Evolutionary conservation across 1,284 basidiomycete species (phyloP), one percentile per base, ranked within the genome.

Genomic region (Clitocybe nebularis): DNA sequence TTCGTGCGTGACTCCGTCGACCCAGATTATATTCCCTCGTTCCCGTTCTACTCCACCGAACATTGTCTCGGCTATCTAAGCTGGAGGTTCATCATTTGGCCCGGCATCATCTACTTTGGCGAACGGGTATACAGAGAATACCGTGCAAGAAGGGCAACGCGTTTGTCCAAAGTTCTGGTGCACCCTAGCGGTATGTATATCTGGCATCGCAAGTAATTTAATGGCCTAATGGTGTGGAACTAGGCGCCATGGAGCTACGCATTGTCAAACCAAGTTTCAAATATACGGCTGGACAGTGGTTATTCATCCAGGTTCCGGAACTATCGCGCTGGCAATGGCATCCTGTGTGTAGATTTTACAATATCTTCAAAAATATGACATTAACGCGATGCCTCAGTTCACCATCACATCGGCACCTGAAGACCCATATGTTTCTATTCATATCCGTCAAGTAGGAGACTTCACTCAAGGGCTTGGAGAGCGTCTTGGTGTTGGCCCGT

Each of bases 401-500:
- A 93, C 91, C 28, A 93, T 94, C 66, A 93, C 91, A 0, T 92
- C 89, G 36, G 89, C 92, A 11, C 91, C 91, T 1, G 89, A 92
- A 54, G 91, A 93, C 55, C 86, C 89, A 1, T 93, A 90, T 60
- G 77, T 93, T 24, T 91, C 89, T 14, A 65, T 94, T 32, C 92
- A 93, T 62, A 85, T 94, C 52, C 87, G 89, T 61, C 91, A 93
- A 69, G 89, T 89, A 40, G 89, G 90, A 49, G 92, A 95, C 62
- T 94, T 81, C 70, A 93, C 90, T 3, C 74, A 74, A 40, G 81
- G 74, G 21, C 79, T 94, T 26, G 91, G 89, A 28, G 81, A 86
- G 42, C 81, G 86, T 52, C 77, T 93, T 28, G 89, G 90, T 39
- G 89, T 84, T 40, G 86, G 86, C 36, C 81, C 84, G 7, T 71